Evolutionary conservation across 331 rosid species (phyloP).

Genomic region (Quercus lobata): DNA sequence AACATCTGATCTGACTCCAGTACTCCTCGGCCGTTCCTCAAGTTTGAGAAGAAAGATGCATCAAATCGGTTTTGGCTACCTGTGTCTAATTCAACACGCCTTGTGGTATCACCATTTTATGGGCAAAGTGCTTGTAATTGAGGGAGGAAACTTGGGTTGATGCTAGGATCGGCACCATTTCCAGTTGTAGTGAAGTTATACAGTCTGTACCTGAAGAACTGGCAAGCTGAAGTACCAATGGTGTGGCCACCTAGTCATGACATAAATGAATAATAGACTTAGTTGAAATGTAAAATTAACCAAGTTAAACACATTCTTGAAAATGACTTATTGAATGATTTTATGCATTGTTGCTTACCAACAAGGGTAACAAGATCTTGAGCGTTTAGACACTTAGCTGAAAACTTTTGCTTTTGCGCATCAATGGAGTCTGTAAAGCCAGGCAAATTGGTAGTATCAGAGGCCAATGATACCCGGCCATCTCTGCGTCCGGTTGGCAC

Average conservation of each 20-base stretch:
- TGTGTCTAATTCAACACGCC: slow-evolving; percentile 46
- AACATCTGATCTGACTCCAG: slow-evolving; percentile 63
- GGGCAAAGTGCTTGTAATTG: slow-evolving; percentile 54
- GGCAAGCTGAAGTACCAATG: slow-evolving; percentile 62
- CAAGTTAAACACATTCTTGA: too few species aligned
- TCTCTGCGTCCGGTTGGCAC: too few species aligned
- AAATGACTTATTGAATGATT: too few species aligned
- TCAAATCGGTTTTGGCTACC: slow-evolving; percentile 50
- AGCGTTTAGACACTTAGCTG: too few species aligned
- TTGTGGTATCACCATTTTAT: slow-evolving; percentile 31
- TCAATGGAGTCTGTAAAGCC: too few species aligned
- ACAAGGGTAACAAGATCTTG: too few species aligned
- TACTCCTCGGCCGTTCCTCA: slow-evolving; percentile 49
- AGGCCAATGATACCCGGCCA: too few species aligned
- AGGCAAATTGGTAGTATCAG: too few species aligned
- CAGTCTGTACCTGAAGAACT: slow-evolving; percentile 44
- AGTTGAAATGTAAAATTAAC: neutral
- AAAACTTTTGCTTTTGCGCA: too few species aligned
- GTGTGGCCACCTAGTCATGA: slow-evolving; percentile 62
- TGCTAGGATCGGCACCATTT: slow-evolving; percentile 51
- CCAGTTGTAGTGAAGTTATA: slow-evolving; percentile 30
- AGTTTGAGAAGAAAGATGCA: slow-evolving; percentile 42
- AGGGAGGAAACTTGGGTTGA: slow-evolving; percentile 45
- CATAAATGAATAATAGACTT: neutral
- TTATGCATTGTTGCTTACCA: too few species aligned